Percentiles rank a stretch among this genome's conserved stretches.
Conservation (phyloP, 768 basidiomycete species). For the Candolleomyces aberdarensis region DNA sequence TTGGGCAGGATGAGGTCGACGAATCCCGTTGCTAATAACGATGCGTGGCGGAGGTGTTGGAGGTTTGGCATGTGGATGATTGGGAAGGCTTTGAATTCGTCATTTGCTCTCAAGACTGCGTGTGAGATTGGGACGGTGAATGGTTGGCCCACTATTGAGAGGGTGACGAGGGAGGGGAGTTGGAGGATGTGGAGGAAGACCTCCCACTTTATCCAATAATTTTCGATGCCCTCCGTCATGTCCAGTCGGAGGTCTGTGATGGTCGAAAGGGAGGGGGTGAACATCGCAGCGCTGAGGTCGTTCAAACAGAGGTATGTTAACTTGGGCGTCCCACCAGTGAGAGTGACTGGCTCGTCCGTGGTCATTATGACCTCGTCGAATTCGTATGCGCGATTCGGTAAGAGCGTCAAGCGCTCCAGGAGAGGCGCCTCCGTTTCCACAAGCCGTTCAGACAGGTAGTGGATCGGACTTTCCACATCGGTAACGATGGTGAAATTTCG, state of each 20-base stretch:
- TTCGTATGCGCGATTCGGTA: not conserved
- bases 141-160: conserved; percentile 6
- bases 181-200: not conserved
- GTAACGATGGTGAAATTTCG: not conserved
- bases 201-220: conserved; percentile 2
- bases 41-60: conserved; percentile 1
- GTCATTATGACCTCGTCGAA: not conserved
- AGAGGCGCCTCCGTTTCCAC: not conserved
- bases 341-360: not conserved
- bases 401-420: not conserved
- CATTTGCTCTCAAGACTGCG: not conserved
- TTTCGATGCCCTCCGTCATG: not conserved
- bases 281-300: not conserved
- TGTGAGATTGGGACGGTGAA: not conserved
- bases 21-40: not conserved
- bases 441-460: not conserved
- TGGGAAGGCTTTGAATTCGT: not conserved
- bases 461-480: not conserved
- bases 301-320: not conserved
- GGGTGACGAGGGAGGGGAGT: conserved; percentile 1
- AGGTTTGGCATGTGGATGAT: conserved; percentile 2
- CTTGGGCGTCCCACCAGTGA: not conserved
- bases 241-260: conserved; percentile 6
- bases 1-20: conserved; percentile 5
- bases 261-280: not conserved